Percentiles rank a stretch among this genome's conserved stretches.
Conservation (phyloP, 2,329 filamentous ascomycete species). For the Aspergillus sp. region DNA sequence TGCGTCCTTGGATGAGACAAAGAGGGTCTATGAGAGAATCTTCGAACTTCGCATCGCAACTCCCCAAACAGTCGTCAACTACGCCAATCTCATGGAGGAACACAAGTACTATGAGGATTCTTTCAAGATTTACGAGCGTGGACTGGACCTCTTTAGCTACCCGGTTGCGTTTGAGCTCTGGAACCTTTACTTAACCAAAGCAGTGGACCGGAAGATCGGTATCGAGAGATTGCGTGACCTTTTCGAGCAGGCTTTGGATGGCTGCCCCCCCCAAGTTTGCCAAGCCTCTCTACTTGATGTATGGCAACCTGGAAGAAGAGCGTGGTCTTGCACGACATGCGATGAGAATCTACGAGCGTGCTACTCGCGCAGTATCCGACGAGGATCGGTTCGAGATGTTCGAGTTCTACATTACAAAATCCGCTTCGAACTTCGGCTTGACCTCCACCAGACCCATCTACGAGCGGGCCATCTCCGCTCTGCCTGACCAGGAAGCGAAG, state of each 20-base stretch:
- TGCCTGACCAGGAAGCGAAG: constrained; percentile 87
- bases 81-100: constrained; percentile 90
- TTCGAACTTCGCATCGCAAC: constrained; percentile 98
- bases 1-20: constrained; percentile 82
- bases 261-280: constrained; percentile 90
- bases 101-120: constrained; percentile 94
- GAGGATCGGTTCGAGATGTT: constrained; percentile 97
- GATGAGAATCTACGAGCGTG: constrained; percentile 98
- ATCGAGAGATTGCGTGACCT: constrained; percentile 92
- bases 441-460: constrained; percentile 94
- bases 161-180: constrained; percentile 97
- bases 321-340: constrained; percentile 89
- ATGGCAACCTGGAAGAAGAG: constrained; percentile 94
- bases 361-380: constrained; percentile 88
- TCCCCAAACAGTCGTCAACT: constrained; percentile 97
- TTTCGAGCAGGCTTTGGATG: constrained; percentile 95
- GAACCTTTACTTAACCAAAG: constrained; percentile 97
- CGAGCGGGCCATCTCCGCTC: constrained; percentile 87
- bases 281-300: constrained; percentile 96
- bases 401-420: constrained; percentile 99
- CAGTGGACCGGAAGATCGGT: constrained; percentile 89
- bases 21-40: constrained; percentile 91
- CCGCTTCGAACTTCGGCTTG: constrained; percentile 93
- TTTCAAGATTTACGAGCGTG: constrained; percentile 96
- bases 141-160: constrained; percentile 96